These are phyloP conservation scores for Colletotrichum gloeosporioides DNA, from an alignment of 2,329 filamentous ascomycete genomes.

Conservation along the genomic window DNA sequence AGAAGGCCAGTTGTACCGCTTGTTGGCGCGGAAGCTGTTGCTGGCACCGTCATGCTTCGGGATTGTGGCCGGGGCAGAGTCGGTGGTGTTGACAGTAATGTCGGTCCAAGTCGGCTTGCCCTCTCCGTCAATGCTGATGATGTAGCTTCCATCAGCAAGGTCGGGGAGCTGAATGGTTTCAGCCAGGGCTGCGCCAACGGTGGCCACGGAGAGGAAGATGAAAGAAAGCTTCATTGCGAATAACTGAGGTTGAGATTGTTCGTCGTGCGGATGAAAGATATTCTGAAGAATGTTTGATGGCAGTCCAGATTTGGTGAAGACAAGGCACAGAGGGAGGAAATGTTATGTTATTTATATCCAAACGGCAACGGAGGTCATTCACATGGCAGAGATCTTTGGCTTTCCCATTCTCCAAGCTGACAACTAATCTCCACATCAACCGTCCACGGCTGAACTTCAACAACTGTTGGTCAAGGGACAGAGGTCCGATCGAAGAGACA, in stretches of 20 bases:
- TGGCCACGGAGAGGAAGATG: background rate
- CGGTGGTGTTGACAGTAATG: background rate
- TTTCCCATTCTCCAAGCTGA: background rate
- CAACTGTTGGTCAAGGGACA: background rate
- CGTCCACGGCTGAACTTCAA: background rate
- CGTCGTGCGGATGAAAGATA: background rate
- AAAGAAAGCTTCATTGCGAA: background rate
- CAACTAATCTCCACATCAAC: fast-evolving
- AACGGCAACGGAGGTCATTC: background rate
- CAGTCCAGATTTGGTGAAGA: background rate
- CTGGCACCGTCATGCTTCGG: background rate
- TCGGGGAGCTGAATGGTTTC: background rate
- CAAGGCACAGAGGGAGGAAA: background rate
- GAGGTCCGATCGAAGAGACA: background rate
- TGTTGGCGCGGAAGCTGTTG: background rate
- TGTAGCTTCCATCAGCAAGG: background rate
- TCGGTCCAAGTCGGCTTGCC: background rate
- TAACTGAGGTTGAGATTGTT: background rate
- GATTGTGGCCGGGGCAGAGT: background rate
- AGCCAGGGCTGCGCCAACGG: background rate
- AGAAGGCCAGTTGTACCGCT: background rate
- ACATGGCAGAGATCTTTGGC: background rate
- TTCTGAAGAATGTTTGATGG: background rate
- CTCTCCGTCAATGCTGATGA: background rate
- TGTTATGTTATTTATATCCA: background rate